Evolutionary conservation across 2,329 filamentous ascomycete species (phyloP).

Genomic region (Clarireedia monteithiana): DNA sequence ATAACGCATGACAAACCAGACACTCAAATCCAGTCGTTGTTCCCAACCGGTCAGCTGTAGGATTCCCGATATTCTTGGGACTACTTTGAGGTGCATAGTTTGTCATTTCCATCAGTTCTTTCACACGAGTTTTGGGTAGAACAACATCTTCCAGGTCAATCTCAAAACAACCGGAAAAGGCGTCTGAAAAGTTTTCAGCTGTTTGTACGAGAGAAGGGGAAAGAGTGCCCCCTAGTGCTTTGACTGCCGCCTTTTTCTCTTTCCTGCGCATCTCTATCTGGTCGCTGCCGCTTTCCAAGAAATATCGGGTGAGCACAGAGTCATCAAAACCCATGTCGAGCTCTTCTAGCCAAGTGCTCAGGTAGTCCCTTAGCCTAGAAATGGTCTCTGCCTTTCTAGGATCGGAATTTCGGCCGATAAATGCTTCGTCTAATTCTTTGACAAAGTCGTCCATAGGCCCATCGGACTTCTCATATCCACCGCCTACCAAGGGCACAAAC

Average conservation of each 20-base stretch:
- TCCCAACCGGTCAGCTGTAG: conserved; percentile 12
- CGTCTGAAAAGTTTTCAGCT: conserved; percentile 11
- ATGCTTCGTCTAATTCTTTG: conserved; percentile 19
- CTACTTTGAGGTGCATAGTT: conserved; percentile 1
- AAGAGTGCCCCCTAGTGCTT: conserved; percentile 10
- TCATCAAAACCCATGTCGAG: conserved; percentile 12
- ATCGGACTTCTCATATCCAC: not conserved
- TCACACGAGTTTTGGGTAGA: conserved; percentile 15
- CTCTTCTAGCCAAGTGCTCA: conserved; percentile 16
- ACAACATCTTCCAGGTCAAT: conserved; percentile 16
- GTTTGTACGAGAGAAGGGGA: not conserved
- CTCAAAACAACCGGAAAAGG: conserved; percentile 15
- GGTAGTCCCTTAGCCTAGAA: conserved; percentile 12
- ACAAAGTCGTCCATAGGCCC: conserved; percentile 10
- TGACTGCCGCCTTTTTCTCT: conserved; percentile 11
- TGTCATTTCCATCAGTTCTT: conserved; percentile 18
- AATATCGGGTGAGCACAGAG: conserved; percentile 17
- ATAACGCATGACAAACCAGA: conserved; percentile 22
- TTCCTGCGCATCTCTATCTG: conserved; percentile 6
- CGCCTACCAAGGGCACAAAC: conserved; percentile 20
- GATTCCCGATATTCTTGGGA: not conserved
- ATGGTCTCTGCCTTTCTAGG: conserved; percentile 15
- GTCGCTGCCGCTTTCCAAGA: conserved; percentile 4
- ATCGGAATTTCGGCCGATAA: conserved; percentile 6
- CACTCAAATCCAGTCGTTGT: conserved; percentile 22